phyloP scores from a whole-genome alignment of 352 stramenopile genomes.

The Pythium scleroteichum region DNA sequence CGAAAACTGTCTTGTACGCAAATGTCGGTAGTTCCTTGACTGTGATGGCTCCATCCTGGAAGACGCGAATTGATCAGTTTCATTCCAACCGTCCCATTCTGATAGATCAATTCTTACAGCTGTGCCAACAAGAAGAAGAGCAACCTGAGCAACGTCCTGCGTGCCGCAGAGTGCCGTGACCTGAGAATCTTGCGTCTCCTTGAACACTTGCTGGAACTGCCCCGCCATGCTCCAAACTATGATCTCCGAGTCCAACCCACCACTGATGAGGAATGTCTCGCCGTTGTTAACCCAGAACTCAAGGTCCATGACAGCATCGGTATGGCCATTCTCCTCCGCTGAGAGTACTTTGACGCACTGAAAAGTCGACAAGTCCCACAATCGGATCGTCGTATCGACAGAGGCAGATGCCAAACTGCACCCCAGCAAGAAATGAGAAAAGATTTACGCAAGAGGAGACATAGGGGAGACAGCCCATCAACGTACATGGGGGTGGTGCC shows the following conservation, averaged over 20 bases:
- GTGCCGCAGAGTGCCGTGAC: slow-evolving; percentile 76
- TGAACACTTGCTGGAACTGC: slow-evolving; percentile 80
- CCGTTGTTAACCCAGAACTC: slow-evolving; percentile 86
- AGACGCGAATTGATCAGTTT: no score
- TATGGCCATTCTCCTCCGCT: slow-evolving; percentile 68
- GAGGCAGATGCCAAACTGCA: slow-evolving; percentile 70
- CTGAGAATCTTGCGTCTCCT: slow-evolving; percentile 76
- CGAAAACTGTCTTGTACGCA: slow-evolving; percentile 81
- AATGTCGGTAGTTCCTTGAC: slow-evolving; percentile 86
- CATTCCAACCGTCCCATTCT: not conserved
- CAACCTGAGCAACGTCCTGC: slow-evolving; percentile 59
- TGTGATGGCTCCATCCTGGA: slow-evolving; percentile 72
- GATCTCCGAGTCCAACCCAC: slow-evolving; percentile 76
- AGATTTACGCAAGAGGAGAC: not conserved
- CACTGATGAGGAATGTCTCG: slow-evolving; percentile 87
- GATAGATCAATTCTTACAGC: slow-evolving; percentile 34
- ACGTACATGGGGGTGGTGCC: slow-evolving; percentile 55
- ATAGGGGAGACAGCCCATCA: not conserved
- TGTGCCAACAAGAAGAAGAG: slow-evolving; percentile 78
- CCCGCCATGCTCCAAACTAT: slow-evolving; percentile 81
- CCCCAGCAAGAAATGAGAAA: slow-evolving; percentile 3
- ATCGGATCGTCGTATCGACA: slow-evolving; percentile 78
- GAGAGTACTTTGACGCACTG: slow-evolving; percentile 82
- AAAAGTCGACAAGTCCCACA: slow-evolving; percentile 84
- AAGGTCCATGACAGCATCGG: slow-evolving; percentile 82